Conservation (phyloP, 1,284 basidiomycete genomes). For the Ceratorhiza oryzae-sativae region DNA sequence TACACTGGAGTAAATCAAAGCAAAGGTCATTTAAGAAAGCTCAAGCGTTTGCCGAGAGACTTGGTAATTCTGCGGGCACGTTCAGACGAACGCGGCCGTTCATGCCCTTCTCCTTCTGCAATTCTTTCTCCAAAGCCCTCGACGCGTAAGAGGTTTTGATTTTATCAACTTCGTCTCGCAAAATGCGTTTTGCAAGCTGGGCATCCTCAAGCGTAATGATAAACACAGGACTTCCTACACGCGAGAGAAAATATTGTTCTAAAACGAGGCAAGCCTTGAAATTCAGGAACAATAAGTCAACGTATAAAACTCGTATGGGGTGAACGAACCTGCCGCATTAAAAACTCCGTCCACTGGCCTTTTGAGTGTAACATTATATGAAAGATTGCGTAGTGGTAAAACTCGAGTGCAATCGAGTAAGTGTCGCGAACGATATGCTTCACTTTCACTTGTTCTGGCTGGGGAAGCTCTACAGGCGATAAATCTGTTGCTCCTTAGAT, state of each 20-base stretch:
- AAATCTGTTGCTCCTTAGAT: background rate
- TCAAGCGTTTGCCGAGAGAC: background rate
- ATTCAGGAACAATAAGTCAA: background rate
- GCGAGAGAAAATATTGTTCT: background rate
- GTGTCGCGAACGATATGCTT: background rate
- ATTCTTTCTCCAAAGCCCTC: background rate
- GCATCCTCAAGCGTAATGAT: background rate
- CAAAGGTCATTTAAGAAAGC: background rate
- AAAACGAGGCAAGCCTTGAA: background rate
- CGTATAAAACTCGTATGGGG: no score
- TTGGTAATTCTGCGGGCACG: background rate
- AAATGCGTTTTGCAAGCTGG: background rate
- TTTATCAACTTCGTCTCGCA: background rate
- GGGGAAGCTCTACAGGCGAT: background rate
- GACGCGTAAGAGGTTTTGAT: background rate
- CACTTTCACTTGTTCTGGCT: background rate
- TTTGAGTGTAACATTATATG: background rate
- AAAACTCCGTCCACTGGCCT: background rate
- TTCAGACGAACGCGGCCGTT: background rate
- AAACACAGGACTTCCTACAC: background rate
- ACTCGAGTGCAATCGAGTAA: background rate
- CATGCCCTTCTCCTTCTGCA: background rate
- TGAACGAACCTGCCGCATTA: conserved; percentile 19
- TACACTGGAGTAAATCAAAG: no score
- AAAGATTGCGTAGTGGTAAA: conserved; percentile 10